Evolutionary conservation across 139 green algal species (phyloP).

Genomic region (Zygnema cylindricum): DNA sequence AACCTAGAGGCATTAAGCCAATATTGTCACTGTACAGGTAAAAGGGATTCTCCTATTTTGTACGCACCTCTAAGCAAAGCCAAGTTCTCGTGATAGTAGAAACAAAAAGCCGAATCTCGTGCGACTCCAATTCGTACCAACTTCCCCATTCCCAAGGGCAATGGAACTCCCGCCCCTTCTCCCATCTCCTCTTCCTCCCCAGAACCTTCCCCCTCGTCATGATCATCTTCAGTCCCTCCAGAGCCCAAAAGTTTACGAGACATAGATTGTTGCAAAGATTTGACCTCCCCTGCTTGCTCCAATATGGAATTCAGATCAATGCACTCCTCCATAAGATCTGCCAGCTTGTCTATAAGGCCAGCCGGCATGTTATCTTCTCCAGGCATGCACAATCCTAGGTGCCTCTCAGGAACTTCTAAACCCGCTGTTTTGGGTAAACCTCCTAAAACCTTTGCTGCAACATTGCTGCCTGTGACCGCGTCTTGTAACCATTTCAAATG

Average conservation of each 20-base stretch:
- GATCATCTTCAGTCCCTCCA: not conserved
- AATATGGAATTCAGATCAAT: conserved; percentile 75
- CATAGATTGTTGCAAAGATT: not conserved
- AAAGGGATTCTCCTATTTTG: not conserved
- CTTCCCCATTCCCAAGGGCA: conserved; percentile 10
- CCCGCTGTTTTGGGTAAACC: conserved; percentile 71
- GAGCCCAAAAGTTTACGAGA: not conserved
- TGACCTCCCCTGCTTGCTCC: conserved; percentile 56
- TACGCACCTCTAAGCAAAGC: conserved; percentile 58
- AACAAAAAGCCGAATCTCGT: conserved; percentile 81
- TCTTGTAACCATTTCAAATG: conserved; percentile 74
- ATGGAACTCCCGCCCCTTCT: not conserved
- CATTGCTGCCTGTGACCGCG: conserved; percentile 63
- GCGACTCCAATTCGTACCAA: conserved; percentile 75
- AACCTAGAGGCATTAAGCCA: no score
- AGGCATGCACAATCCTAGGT: conserved; percentile 72
- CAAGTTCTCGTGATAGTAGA: conserved; percentile 82
- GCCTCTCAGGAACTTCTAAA: conserved; percentile 64
- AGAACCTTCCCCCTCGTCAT: not conserved
- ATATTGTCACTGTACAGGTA: conserved; percentile 1
- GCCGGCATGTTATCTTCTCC: conserved; percentile 39
- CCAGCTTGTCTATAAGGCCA: conserved; percentile 56
- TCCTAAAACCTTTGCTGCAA: conserved; percentile 73
- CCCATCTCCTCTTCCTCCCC: conserved; percentile 17
- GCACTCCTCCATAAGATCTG: conserved; percentile 64